Evolutionary conservation across 164 flowering plant genomes (phyloP).

Genomic region (Magnolia sinica): DNA sequence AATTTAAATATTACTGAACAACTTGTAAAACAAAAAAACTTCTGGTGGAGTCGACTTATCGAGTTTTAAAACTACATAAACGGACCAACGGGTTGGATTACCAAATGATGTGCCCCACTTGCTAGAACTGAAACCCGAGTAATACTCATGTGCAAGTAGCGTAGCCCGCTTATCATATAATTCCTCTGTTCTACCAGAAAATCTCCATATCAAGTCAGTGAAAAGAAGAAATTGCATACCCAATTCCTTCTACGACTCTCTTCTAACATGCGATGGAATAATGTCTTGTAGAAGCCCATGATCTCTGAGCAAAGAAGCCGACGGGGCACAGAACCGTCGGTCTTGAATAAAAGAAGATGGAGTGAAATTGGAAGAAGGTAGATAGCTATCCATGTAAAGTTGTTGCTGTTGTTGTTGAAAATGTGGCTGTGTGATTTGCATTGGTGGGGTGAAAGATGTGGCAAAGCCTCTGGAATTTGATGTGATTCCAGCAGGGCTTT

Average conservation of each 20-base stretch:
- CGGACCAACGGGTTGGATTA: no score
- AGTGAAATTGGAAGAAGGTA: constrained; percentile 23
- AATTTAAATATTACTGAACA: no score
- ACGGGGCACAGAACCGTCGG: constrained; percentile 18
- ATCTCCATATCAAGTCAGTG: constrained; percentile 7
- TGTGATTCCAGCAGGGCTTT: constrained; percentile 26
- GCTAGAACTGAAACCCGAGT: background rate
- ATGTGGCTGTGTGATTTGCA: constrained; percentile 18
- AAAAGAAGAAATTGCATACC: constrained; percentile 22
- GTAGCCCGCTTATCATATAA: background rate
- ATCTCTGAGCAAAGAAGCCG: constrained; percentile 40
- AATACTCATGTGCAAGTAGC: background rate
- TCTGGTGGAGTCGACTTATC: no score
- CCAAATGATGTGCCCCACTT: background rate
- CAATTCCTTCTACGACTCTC: constrained; percentile 26
- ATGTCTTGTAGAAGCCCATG: constrained; percentile 78
- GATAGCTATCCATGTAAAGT: constrained; percentile 24
- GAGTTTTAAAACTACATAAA: no score
- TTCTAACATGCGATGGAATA: constrained; percentile 47
- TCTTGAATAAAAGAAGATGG: constrained; percentile 19
- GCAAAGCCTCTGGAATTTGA: constrained; percentile 4
- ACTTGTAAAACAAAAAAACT: no score
- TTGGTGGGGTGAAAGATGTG: constrained; percentile 1
- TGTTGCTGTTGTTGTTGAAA: constrained; percentile 12
- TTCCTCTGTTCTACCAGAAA: background rate